Evolutionary conservation across 2,329 filamentous ascomycete species (phyloP).

Genomic region (Botrytis deweyae): DNA sequence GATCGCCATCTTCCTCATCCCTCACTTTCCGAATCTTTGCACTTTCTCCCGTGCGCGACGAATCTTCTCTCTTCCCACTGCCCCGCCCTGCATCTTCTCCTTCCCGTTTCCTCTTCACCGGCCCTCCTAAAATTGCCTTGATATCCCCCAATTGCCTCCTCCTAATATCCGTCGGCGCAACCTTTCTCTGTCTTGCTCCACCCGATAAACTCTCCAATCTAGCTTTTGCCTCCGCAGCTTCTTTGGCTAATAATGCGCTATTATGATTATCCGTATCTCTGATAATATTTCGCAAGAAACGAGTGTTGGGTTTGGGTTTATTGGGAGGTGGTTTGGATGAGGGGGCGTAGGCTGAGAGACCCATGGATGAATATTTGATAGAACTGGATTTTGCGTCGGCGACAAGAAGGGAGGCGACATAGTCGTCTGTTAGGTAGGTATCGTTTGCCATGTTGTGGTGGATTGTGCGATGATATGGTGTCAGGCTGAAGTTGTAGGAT

Average conservation of each 20-base stretch:
- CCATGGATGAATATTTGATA: slow-evolving; percentile 71
- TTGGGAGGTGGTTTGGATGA: slow-evolving; percentile 50
- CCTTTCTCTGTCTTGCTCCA: slow-evolving; percentile 42
- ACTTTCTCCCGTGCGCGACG: background rate
- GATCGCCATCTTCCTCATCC: slow-evolving; percentile 17
- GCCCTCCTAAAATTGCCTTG: slow-evolving; percentile 52
- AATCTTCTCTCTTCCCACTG: background rate
- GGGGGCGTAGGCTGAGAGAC: slow-evolving; percentile 65
- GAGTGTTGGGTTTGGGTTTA: slow-evolving; percentile 85
- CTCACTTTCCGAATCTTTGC: slow-evolving; percentile 13
- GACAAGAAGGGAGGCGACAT: slow-evolving; percentile 75
- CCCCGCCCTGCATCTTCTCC: slow-evolving; percentile 22
- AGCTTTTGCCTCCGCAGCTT: slow-evolving; percentile 73
- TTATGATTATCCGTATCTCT: slow-evolving; percentile 88
- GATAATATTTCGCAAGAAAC: slow-evolving; percentile 85
- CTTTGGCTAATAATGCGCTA: slow-evolving; percentile 77
- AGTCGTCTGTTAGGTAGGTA: slow-evolving; percentile 65
- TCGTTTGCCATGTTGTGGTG: slow-evolving; percentile 12
- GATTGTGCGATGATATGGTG: background rate
- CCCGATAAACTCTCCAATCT: slow-evolving; percentile 63
- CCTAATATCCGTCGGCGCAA: slow-evolving; percentile 53
- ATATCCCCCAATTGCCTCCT: slow-evolving; percentile 61
- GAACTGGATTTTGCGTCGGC: slow-evolving; percentile 76
- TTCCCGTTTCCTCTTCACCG: slow-evolving; percentile 32
- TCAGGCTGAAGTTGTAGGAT: background rate